Conservation (phyloP, 108 stramenopile genomes). For the Parmales sp. region DNA sequence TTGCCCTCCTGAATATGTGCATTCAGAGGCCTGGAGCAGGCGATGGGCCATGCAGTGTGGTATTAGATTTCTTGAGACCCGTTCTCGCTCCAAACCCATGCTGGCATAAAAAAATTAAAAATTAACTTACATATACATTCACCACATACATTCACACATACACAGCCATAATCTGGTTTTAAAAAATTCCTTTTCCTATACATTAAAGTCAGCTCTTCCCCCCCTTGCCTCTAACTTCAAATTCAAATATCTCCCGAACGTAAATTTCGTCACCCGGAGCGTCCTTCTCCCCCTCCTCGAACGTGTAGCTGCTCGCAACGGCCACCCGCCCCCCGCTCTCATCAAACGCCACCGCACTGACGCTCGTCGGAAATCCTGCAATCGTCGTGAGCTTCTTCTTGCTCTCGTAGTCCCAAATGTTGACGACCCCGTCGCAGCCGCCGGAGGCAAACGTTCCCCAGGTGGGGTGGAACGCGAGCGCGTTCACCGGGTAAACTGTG, state of each 20-base stretch:
- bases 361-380: conserved; percentile 63
- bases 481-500: conserved; percentile 90
- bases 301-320: conserved; percentile 86
- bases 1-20: no score
- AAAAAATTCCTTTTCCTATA: no score
- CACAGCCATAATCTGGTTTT: no score
- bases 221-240: conserved; percentile 48
- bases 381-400: conserved; percentile 62
- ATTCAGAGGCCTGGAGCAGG: no score
- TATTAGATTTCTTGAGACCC: no score
- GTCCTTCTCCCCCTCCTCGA: conserved; percentile 93
- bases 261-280: conserved; percentile 78
- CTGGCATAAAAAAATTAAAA: no score
- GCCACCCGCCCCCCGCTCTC: conserved; percentile 61
- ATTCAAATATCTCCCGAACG: conserved; percentile 55
- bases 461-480: conserved; percentile 81
- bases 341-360: conserved; percentile 77
- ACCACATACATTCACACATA: no score
- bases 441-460: conserved; percentile 81
- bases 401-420: conserved; percentile 78
- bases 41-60: no score
- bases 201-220: no score
- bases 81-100: no score
- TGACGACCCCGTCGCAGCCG: conserved; percentile 80
- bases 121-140: no score